Evolutionary conservation across 371 early-diverging fungal species (phyloP), one percentile per base, ranked within the genome.

Genomic region (Syncephalastrum sp.): DNA sequence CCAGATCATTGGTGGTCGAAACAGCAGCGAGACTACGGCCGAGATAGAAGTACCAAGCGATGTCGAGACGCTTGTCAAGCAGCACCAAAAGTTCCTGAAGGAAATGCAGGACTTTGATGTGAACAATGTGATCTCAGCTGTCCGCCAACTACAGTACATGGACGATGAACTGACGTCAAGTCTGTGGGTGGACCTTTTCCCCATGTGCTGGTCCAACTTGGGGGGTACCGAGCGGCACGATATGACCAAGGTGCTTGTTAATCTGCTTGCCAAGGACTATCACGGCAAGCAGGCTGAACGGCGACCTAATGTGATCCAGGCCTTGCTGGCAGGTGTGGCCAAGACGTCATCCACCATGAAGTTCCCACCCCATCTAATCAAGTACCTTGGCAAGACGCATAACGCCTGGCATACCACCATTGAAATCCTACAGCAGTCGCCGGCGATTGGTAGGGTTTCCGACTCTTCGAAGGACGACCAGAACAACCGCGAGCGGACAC

Each of bases 301-400:
- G 17, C 80, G 94, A 8, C 97, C 98, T 13, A 98, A 98, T 67
- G 96, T 98, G 1, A 85, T 98, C 13, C 95, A 95, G 65, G 88
- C 94, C 0, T 65, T 99, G 0, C 66, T 98, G 15, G 91, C 95
- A 0, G 93, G 93, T 42, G 82, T 96, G 42, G 83, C 86, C n/a
- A 73, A 77, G 21, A 94, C 92, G 45, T 56, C 70, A 0, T 91
- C 94, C 0, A 49, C 79, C 6, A 85, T 94, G 12, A 82, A 84
- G 19, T 75, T 98, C 13, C 94, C 98, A 4, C 96, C 99, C 13
- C 95, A 95, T 54, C 77, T 98, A 51, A 81, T 98, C 50, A 92
- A 92, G 56, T 95, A 94, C 62, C 77, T 97, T 33, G 97, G 94
- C 19, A 91, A 91, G 62, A 84, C 87, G 2, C 94, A 90, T 72